Evolutionary conservation across 164 flowering plant genomes (phyloP).

Genomic region (Vitis labrusca): DNA sequence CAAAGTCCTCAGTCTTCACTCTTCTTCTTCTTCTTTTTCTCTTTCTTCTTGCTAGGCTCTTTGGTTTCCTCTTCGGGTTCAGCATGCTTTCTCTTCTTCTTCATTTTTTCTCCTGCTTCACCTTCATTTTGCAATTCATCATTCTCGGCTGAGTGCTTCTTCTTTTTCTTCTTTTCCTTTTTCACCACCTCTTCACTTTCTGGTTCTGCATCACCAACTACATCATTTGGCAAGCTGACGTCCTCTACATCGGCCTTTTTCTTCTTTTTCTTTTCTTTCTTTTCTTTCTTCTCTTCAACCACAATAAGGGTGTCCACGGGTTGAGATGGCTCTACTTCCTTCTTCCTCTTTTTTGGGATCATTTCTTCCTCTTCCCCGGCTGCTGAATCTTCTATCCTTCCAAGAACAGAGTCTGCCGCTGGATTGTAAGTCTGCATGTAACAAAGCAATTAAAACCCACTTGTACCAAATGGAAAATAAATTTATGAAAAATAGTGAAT

Average conservation of each 20-base stretch:
- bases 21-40: conserved; percentile 58
- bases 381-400: conserved; percentile 14
- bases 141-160: conserved; percentile 12
- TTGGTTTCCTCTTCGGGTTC: conserved; percentile 28
- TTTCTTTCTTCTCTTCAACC: conserved; percentile 26
- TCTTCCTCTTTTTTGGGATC: conserved; percentile 4
- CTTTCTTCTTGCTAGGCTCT: conserved; percentile 32
- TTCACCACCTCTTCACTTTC: conserved; percentile 7
- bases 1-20: conserved; percentile 19
- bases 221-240: neutral
- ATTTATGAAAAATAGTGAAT: neutral
- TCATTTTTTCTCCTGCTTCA: conserved; percentile 24
- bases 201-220: conserved; percentile 7
- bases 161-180: conserved; percentile 33
- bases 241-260: conserved; percentile 15
- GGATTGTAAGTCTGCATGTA: conserved; percentile 69
- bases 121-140: conserved; percentile 1
- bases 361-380: conserved; percentile 16
- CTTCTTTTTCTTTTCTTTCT: conserved; percentile 28
- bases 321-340: conserved; percentile 16
- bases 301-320: conserved; percentile 17
- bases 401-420: conserved; percentile 63
- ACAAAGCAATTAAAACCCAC: neutral
- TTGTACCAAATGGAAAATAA: neutral
- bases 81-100: conserved; percentile 43